phyloP scores from a whole-genome alignment of 352 stramenopile genomes.

The Globisporangium megalacanthum region DNA sequence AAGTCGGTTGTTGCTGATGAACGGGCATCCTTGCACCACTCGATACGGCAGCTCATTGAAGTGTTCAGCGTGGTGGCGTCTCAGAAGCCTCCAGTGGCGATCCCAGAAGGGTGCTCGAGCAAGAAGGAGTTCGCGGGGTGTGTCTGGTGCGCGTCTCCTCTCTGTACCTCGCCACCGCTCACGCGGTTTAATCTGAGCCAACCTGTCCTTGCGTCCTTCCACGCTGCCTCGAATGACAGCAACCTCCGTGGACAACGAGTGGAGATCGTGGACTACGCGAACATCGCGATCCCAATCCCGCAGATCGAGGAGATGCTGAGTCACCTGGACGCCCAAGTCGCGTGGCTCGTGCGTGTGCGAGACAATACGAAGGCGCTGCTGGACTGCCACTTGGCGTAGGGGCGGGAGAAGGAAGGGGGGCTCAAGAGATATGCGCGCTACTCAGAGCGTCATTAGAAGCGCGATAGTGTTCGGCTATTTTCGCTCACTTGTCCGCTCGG shows the following conservation, averaged over 20 bases:
- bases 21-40: neutral
- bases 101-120: conserved; percentile 57
- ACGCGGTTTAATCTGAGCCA: neutral
- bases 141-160: conserved; percentile 47
- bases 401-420: too few relatives aligned
- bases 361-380: conserved; percentile 72
- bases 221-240: conserved; percentile 17
- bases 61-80: conserved; percentile 54
- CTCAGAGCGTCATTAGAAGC: too few relatives aligned
- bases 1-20: conserved; percentile 1
- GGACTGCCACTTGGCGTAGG: conserved; percentile 49
- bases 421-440: too few relatives aligned
- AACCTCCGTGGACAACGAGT: conserved; percentile 69
- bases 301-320: conserved; percentile 76
- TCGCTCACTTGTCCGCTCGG: too few relatives aligned
- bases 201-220: neutral
- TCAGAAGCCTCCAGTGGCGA: conserved; percentile 43
- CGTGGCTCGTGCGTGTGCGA: conserved; percentile 57
- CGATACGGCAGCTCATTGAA: conserved; percentile 53
- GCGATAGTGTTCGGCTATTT: neutral
- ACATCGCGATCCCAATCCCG: conserved; percentile 57
- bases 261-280: conserved; percentile 75
- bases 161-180: neutral
- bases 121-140: conserved; percentile 79
- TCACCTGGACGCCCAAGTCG: conserved; percentile 58